Percentiles rank a stretch among this genome's conserved stretches.
Evolutionary conservation across 2,329 filamentous ascomycete genomes (phyloP).

Genomic region (Claviceps sorghi): DNA sequence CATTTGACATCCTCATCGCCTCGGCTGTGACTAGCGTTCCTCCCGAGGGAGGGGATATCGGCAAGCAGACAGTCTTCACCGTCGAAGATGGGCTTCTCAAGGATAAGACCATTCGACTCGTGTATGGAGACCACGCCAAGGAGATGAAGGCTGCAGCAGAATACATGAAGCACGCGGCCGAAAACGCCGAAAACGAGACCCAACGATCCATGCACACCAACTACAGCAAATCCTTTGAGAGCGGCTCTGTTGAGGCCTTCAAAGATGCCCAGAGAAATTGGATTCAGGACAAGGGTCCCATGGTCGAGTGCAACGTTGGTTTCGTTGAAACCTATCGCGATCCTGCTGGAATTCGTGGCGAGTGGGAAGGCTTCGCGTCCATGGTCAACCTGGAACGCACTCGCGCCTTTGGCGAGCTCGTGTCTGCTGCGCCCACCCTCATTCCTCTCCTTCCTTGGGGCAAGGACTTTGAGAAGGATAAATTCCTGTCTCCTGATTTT

Average conservation of each 20-base stretch:
- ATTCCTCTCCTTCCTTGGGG: conserved; percentile 86
- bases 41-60: conserved; percentile 50
- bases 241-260: conserved; percentile 61
- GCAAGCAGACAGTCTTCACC: conserved; percentile 46
- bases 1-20: conserved; percentile 61
- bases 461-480: conserved; percentile 86
- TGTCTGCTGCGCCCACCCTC: conserved; percentile 63
- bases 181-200: conserved; percentile 57
- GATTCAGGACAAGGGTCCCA: conserved; percentile 71
- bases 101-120: conserved; percentile 54
- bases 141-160: conserved; percentile 56
- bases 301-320: conserved; percentile 66
- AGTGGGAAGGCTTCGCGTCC: conserved; percentile 76
- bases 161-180: conserved; percentile 53
- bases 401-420: conserved; percentile 70
- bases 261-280: conserved; percentile 69
- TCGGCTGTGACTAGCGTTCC: conserved; percentile 50
- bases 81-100: conserved; percentile 44
- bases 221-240: conserved; percentile 61
- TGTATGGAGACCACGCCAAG: conserved; percentile 59
- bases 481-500: conserved; percentile 89
- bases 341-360: conserved; percentile 63
- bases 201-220: conserved; percentile 60
- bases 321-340: conserved; percentile 81
- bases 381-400: conserved; percentile 87